Evolutionary conservation across 306 rosid genomes (phyloP).

Genomic region (Lotus japonicus): DNA sequence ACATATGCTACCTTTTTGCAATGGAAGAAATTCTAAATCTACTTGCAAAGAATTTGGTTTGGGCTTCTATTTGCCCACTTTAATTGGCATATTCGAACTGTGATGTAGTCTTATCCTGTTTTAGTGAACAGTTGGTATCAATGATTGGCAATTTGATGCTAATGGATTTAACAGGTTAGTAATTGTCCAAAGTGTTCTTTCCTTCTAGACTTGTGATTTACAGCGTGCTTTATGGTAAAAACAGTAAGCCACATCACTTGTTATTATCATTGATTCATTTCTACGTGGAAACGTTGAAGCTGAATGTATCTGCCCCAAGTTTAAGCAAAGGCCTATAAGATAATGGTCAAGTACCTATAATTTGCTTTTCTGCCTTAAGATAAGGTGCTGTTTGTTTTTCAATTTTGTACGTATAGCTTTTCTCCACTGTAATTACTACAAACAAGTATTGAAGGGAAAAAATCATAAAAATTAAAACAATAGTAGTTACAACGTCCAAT

Average conservation of each 20-base stretch:
- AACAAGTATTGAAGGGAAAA: not conserved
- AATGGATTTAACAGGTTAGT: not conserved
- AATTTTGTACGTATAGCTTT: not conserved
- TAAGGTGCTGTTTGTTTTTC: not conserved
- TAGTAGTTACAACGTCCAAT: not conserved
- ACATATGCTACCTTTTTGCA: constrained; percentile 14
- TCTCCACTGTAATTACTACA: not conserved
- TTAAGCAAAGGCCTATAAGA: constrained; percentile 1
- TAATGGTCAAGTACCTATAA: not conserved
- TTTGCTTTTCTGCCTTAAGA: not conserved
- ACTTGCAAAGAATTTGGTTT: constrained; percentile 14
- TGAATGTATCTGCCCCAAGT: not conserved
- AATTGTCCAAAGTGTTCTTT: not conserved
- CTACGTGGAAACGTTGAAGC: constrained; percentile 16
- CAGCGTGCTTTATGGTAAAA: not conserved
- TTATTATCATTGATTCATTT: not conserved
- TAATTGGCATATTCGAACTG: constrained; percentile 19
- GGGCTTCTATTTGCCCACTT: constrained; percentile 15
- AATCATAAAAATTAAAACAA: not conserved
- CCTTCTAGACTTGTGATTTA: not conserved
- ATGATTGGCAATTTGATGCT: constrained; percentile 10
- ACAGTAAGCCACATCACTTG: not conserved
- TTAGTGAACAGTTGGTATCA: constrained; percentile 20
- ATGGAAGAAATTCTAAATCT: constrained; percentile 14
- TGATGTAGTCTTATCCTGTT: constrained; percentile 23